Evolutionary conservation across 805 yeast genomes (phyloP).

Genomic region (Kregervanrija fluxuum): DNA sequence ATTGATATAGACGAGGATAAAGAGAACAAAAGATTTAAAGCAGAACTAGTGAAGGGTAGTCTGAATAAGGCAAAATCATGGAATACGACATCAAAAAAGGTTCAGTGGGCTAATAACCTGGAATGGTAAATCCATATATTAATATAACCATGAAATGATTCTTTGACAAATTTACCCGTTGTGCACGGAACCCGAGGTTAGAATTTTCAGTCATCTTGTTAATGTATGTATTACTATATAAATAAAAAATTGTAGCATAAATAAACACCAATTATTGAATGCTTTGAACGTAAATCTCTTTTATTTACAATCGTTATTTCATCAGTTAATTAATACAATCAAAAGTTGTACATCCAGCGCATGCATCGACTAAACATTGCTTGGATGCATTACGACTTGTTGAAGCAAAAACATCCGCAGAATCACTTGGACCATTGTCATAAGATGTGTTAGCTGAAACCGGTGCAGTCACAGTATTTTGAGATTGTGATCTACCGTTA

Average conservation of each 20-base stretch:
- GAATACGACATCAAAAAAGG: conserved; percentile 6
- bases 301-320: too few species aligned
- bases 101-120: conserved; percentile 24
- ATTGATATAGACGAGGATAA: conserved; percentile 16
- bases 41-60: too few species aligned
- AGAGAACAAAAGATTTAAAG: conserved; percentile 13
- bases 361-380: conserved; percentile 45
- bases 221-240: too few species aligned
- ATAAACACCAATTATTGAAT: too few species aligned
- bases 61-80: not conserved
- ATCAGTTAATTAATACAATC: conserved; percentile 32
- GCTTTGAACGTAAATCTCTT: not conserved
- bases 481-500: too few species aligned
- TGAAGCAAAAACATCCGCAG: too few species aligned
- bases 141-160: not conserved
- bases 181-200: not conserved
- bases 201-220: not conserved
- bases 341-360: conserved; percentile 42
- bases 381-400: conserved; percentile 1
- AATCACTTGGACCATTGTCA: too few species aligned
- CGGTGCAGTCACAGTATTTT: too few species aligned
- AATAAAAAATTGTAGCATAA: too few species aligned
- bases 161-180: not conserved
- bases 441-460: too few species aligned
- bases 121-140: conserved; percentile 22